Conservation (phyloP, 257 asterid genomes). For the Capsicum rhomboideum region DNA sequence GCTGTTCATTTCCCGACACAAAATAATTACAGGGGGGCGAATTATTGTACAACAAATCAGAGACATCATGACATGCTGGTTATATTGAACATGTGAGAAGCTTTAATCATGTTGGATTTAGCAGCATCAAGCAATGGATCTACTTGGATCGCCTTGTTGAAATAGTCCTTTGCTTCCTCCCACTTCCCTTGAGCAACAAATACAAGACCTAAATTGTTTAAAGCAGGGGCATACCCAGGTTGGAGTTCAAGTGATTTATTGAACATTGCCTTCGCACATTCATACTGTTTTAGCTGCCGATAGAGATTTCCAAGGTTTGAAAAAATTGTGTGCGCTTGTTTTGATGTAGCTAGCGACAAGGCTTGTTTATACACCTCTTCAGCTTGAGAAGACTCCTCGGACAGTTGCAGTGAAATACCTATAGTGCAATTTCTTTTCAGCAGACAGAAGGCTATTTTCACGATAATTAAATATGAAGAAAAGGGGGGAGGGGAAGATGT, state of each 20-base stretch:
- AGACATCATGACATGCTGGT: constrained; percentile 17
- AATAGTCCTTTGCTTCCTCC: constrained; percentile 80
- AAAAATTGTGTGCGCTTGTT: constrained; percentile 67
- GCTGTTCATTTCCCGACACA: not conserved
- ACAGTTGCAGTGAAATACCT: constrained; percentile 88
- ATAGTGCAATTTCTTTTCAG: constrained; percentile 3
- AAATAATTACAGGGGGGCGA: not conserved
- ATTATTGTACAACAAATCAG: not conserved
- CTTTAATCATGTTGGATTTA: constrained; percentile 72
- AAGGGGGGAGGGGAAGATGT: not conserved
- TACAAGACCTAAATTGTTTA: constrained; percentile 93
- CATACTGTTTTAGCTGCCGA: constrained; percentile 59
- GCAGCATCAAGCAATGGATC: constrained; percentile 94
- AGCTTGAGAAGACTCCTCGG: constrained; percentile 60
- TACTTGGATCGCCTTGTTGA: constrained; percentile 66
- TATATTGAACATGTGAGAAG: constrained; percentile 33
- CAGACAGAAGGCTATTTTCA: not conserved
- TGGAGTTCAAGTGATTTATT: constrained; percentile 80
- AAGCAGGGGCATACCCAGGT: constrained; percentile 99
- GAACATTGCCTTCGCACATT: constrained; percentile 80
- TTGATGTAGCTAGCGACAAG: constrained; percentile 53
- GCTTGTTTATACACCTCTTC: constrained; percentile 86
- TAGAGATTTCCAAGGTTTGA: constrained; percentile 87
- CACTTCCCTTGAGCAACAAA: constrained; percentile 81
- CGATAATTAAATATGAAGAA: not conserved